These are phyloP conservation scores for Nicotiana tomentosiformis DNA, from an alignment of 257 asterid species.

Conservation along the genomic window DNA sequence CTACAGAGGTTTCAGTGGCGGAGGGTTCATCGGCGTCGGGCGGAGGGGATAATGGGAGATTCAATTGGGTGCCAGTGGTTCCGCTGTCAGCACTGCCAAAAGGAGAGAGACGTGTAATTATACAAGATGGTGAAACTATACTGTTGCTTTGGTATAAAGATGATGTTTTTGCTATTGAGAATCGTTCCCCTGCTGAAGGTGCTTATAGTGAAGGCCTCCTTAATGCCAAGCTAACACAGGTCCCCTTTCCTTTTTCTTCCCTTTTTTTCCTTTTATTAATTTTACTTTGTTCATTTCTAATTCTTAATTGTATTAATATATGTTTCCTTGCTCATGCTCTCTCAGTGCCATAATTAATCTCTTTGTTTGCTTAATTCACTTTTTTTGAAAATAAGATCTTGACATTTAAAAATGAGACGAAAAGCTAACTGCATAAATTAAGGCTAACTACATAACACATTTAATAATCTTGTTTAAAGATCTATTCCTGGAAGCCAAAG, in stretches of 20 bases:
- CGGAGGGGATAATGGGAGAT: conserved; percentile 13
- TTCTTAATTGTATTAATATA: neutral
- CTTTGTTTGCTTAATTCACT: neutral
- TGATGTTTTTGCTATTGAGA: conserved; percentile 68
- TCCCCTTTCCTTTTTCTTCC: neutral
- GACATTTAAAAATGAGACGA: neutral
- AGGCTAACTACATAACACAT: neutral
- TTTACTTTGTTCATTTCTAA: neutral
- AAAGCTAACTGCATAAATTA: neutral
- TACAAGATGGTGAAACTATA: conserved; percentile 66
- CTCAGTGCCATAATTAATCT: neutral
- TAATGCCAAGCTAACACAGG: conserved; percentile 95
- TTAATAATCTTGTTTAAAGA: neutral
- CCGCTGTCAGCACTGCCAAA: conserved; percentile 82
- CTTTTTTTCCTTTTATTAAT: neutral
- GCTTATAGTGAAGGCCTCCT: conserved; percentile 85
- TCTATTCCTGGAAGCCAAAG: neutral
- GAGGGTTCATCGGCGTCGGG: conserved; percentile 20
- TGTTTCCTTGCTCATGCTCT: neutral
- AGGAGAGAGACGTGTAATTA: conserved; percentile 94
- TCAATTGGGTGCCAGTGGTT: conserved; percentile 84
- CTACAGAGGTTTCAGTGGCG: conserved; percentile 37
- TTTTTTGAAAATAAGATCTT: neutral
- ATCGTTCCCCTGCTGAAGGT: conserved; percentile 95
- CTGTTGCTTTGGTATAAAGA: conserved; percentile 81